A percentile compares a stretch with the other conserved stretches of the same genome.
These are phyloP conservation scores for Hypoxylon subgilvum DNA, from an alignment of 495 filamentous ascomycete species.

Conservation along the genomic window DNA sequence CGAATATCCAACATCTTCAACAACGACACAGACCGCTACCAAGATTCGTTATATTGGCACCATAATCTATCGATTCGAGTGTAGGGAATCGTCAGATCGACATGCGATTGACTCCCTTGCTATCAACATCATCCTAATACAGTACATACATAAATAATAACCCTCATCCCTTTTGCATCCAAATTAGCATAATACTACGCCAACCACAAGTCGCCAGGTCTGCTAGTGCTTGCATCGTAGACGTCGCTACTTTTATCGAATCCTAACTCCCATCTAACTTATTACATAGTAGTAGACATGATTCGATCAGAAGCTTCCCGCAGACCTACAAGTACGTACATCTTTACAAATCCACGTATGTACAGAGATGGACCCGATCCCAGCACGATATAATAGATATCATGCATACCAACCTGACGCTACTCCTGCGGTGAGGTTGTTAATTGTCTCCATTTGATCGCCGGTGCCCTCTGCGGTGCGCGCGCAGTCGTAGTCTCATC, in stretches of 20 bases:
- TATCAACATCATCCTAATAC: neutral
- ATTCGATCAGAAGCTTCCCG: constrained; percentile 25
- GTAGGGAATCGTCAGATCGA: constrained; percentile 28
- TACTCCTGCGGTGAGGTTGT: constrained; percentile 35
- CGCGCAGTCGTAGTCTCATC: constrained; percentile 9
- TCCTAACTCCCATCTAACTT: neutral
- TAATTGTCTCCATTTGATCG: constrained; percentile 22
- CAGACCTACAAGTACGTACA: too few relatives aligned
- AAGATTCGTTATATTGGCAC: neutral
- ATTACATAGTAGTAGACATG: too few relatives aligned
- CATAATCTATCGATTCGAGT: neutral
- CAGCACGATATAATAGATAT: constrained; percentile 31
- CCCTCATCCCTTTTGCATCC: neutral
- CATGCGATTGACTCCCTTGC: constrained; percentile 21
- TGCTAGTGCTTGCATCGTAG: constrained; percentile 11
- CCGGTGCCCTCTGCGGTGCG: constrained; percentile 12
- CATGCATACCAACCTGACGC: constrained; percentile 39
- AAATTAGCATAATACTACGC: neutral
- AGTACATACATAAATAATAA: too few relatives aligned
- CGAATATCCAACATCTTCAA: constrained; percentile 11
- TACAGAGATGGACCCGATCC: constrained; percentile 28
- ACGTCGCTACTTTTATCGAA: constrained; percentile 26
- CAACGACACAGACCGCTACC: constrained; percentile 13
- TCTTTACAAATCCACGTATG: constrained; percentile 16
- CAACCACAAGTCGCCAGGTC: neutral